Base-by-base conservation (phyloP, 371 early-diverging fungal species). In the Circinella minor region DNA sequence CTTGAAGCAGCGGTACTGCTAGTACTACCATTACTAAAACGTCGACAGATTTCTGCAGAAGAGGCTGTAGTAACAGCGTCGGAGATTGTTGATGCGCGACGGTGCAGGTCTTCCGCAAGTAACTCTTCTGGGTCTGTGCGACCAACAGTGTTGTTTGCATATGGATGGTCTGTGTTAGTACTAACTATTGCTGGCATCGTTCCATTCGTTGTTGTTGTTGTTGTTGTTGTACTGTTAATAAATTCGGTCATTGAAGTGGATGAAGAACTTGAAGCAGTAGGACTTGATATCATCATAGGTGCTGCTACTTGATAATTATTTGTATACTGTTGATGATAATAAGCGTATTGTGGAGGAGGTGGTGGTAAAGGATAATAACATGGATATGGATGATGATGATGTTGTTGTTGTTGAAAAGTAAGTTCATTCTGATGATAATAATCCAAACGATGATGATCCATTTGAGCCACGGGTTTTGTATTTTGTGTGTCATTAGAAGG, bases 71-170 rank as follows among this genome's bases (percentile, higher is more conserved):
- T 67, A 20, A 60, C 66, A 43, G 72, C 64, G 61, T 68, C 68
- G 68, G 68, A 68, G 68, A 68, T 68, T 20, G 71, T 71, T n/a
- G 71, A 71, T 71, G 71, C 71, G 38, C 71, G 71, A 54, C 71
- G 66, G 54, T 68, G 68, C 68, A 68, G 61, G 59, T 68, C 59
- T 36, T 68, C 68, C 18, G 46, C 48, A 7, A 46, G 63, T 17
- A 46, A 18, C 61, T 61, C 63, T 46, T 48, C 37, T 54, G 54
- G 37, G 68, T 68, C 68, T 68, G 68, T 68, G 68, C 68, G 68
- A 62, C 62, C 65, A 27, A 27, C 27, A 9, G 51, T n/a, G 36
- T 15, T 54, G 65, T 65, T 51, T 57, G 57, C 57, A 57, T 57
- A 57, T 7, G 57, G 57, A 57, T 57, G 57, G 57, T 57, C 57